Evolutionary conservation across 306 rosid genomes (phyloP).

Genomic region (Vigna unguiculata): DNA sequence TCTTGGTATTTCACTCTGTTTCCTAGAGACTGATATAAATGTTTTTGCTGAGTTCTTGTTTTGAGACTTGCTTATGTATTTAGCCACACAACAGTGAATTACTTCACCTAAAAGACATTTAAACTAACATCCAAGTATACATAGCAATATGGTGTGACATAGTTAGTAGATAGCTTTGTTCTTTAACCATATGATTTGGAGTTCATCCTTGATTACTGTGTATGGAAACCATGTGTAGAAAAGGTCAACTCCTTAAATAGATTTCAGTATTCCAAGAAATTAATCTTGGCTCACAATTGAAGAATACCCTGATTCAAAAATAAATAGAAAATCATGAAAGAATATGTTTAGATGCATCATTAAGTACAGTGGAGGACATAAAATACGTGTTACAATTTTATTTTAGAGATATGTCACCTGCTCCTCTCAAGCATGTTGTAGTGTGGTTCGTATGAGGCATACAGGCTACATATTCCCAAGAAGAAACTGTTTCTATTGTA

Average conservation of each 20-base stretch:
- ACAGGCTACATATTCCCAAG: neutral
- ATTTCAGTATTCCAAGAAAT: no score
- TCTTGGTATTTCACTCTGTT: neutral
- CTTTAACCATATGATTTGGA: neutral
- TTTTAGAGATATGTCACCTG: slow-evolving; percentile 10
- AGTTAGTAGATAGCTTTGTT: neutral
- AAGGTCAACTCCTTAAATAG: no score
- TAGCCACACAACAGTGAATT: neutral
- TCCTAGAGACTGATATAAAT: neutral
- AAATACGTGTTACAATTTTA: neutral
- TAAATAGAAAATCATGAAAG: no score
- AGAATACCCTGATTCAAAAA: no score
- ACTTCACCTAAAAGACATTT: slow-evolving; percentile 1
- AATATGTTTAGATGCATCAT: neutral
- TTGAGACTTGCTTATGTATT: neutral
- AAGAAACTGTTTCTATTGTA: neutral
- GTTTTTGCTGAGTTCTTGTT: neutral
- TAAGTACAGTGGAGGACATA: neutral
- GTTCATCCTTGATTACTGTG: neutral
- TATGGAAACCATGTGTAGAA: no score
- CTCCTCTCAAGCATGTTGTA: neutral
- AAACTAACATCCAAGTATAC: neutral
- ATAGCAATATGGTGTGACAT: neutral
- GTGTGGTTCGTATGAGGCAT: neutral
- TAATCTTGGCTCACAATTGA: no score